Evolutionary conservation across 75 land plant genomes (phyloP).

Genomic region (Selaginella moellendorffii): DNA sequence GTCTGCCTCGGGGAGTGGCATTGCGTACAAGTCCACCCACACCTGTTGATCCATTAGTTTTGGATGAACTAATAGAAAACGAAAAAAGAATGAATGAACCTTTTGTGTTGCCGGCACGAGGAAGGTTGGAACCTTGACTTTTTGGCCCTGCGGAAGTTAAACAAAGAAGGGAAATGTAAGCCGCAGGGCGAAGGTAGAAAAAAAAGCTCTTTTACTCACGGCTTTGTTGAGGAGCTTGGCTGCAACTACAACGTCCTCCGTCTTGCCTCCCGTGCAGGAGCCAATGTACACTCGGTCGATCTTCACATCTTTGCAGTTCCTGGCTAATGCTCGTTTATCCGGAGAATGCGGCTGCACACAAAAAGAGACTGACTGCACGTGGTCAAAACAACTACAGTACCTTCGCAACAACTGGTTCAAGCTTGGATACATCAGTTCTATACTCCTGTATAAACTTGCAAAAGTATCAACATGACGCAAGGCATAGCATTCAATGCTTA

Average conservation of each 20-base stretch:
- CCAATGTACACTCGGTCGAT: conserved; percentile 93
- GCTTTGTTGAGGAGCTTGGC: conserved; percentile 58
- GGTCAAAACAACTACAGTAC: conserved; percentile 13
- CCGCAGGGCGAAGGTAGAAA: background rate
- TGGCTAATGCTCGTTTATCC: conserved; percentile 84
- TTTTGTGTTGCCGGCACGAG: conserved; percentile 94
- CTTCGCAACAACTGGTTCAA: conserved; percentile 93
- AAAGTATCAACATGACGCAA: conserved; percentile 8
- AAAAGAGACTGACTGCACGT: background rate
- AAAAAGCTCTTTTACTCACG: conserved; percentile 21
- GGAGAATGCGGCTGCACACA: conserved; percentile 85
- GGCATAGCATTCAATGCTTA: conserved; percentile 13
- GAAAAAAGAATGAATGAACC: conserved; percentile 22
- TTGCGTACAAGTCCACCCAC: conserved; percentile 83
- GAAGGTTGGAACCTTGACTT: conserved; percentile 90
- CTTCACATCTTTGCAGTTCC: conserved; percentile 87
- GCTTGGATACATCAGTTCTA: conserved; percentile 72
- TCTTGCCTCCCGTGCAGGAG: conserved; percentile 96
- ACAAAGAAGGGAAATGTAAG: background rate
- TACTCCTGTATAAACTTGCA: conserved; percentile 55
- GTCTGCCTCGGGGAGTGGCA: conserved; percentile 74
- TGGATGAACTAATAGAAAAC: background rate
- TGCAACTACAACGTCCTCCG: conserved; percentile 82
- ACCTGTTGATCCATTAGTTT: too few species aligned
- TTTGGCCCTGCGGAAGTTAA: conserved; percentile 42